Percentiles rank a stretch among this genome's conserved stretches.
phyloP scores from a whole-genome alignment of 2,329 filamentous ascomycete species.

The Hypoxylon sp. region DNA sequence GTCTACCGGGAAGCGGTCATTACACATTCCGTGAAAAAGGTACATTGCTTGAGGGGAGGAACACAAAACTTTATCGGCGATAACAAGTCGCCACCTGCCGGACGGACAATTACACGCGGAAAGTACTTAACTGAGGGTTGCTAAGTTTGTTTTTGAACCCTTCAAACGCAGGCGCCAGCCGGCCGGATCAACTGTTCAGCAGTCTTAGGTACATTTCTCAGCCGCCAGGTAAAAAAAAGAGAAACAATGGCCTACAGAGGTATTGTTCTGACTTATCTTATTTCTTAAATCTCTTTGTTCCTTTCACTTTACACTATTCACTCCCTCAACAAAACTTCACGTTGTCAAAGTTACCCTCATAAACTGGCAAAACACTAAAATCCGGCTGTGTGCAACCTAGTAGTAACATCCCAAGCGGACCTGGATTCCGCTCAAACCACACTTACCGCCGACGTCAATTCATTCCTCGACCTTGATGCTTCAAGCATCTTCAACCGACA shows the following conservation, averaged over 20 bases:
- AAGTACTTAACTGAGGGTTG: not conserved
- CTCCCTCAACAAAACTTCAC: slow-evolving; percentile 16
- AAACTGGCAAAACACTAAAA: slow-evolving; percentile 30
- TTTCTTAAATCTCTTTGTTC: slow-evolving; percentile 10
- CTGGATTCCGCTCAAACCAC: slow-evolving; percentile 24
- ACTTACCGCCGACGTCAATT: slow-evolving; percentile 21
- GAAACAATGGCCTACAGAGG: slow-evolving; percentile 40
- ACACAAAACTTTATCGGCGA: slow-evolving; percentile 31
- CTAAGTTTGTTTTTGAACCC: slow-evolving; percentile 3
- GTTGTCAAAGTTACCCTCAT: slow-evolving; percentile 6
- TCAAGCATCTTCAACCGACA: slow-evolving; percentile 11
- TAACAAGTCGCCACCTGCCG: slow-evolving; percentile 29
- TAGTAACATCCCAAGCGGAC: slow-evolving; percentile 32
- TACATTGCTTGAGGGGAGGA: slow-evolving; percentile 6
- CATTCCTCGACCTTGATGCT: slow-evolving; percentile 15
- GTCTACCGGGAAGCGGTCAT: slow-evolving; percentile 11
- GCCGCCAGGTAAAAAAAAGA: slow-evolving; percentile 14
- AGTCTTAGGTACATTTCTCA: slow-evolving; percentile 13
- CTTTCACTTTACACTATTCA: not conserved
- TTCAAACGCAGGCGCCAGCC: slow-evolving; percentile 18
- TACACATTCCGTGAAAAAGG: slow-evolving; percentile 21
- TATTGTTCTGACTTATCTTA: slow-evolving; percentile 25
- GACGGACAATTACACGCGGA: slow-evolving; percentile 19
- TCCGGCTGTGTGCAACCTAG: slow-evolving; percentile 28
- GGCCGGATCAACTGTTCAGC: slow-evolving; percentile 12